Percentiles rank a stretch among this genome's conserved stretches.
Evolutionary conservation across 192 early-diverging fungal genomes (phyloP).

Genomic region (Coemansia sp.): DNA sequence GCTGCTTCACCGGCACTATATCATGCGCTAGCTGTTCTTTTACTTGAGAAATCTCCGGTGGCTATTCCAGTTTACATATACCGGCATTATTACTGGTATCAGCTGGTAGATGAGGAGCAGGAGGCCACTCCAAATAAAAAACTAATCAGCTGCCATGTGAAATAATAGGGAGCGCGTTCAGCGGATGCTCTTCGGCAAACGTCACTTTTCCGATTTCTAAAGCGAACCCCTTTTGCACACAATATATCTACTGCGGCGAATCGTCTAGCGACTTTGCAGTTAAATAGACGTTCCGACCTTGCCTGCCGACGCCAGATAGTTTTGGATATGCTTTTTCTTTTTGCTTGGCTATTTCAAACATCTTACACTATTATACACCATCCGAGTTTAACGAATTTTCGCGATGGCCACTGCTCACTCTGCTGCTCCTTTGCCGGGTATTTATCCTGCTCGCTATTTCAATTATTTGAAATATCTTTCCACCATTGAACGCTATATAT

Average conservation of each 20-base stretch:
- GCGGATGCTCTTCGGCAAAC: background rate
- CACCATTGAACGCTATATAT: background rate
- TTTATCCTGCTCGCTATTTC: background rate
- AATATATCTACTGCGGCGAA: background rate
- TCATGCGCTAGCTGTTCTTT: background rate
- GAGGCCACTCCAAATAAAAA: background rate
- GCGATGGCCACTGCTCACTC: background rate
- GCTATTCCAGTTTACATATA: background rate
- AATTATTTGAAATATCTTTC: background rate
- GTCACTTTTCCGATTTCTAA: background rate
- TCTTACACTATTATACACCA: background rate
- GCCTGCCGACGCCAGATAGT: background rate
- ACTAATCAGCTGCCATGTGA: constrained; percentile 11
- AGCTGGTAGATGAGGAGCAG: background rate
- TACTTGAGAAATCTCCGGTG: background rate
- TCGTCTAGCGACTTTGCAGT: background rate
- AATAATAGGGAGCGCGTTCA: constrained; percentile 5
- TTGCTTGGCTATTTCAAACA: background rate
- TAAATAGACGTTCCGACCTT: background rate
- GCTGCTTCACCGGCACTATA: background rate
- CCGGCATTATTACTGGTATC: background rate
- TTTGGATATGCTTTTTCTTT: background rate
- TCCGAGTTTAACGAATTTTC: background rate
- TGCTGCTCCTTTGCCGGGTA: background rate
- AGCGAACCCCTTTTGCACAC: background rate